These are phyloP conservation scores for Eucalyptus urophylla DNA, from an alignment of 345 rosid genomes.

Conservation along the genomic window DNA sequence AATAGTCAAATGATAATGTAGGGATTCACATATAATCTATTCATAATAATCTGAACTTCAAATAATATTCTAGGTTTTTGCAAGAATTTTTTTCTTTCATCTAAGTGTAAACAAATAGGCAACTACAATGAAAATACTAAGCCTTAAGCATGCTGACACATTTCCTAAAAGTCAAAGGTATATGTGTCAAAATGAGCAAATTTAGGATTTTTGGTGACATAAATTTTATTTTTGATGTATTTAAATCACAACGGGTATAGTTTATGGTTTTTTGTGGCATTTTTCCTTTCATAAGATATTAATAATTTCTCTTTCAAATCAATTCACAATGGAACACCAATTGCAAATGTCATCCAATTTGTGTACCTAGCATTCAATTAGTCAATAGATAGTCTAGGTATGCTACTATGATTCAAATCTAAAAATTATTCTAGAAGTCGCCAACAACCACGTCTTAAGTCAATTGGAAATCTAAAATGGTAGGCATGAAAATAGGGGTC, in stretches of 20 bases:
- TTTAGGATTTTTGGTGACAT: no score
- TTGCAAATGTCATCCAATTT: neutral
- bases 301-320: neutral
- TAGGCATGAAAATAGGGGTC: neutral
- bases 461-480: neutral
- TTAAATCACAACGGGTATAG: no score
- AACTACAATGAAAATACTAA: neutral
- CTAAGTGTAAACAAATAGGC: neutral
- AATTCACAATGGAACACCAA: neutral
- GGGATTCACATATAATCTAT: neutral
- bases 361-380: neutral
- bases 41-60: neutral
- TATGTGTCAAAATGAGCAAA: accelerated
- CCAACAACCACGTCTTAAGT: neutral
- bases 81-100: neutral
- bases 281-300: neutral
- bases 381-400: neutral
- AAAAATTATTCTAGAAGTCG: neutral
- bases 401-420: neutral
- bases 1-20: neutral
- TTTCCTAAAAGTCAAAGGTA: neutral
- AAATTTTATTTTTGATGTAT: no score
- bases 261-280: no score
- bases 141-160: neutral
- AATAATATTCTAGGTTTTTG: neutral